Percentiles rank a stretch among this genome's conserved stretches.
Evolutionary conservation across 352 stramenopile species (phyloP).

Genomic region (Phytophthora cactorum): DNA sequence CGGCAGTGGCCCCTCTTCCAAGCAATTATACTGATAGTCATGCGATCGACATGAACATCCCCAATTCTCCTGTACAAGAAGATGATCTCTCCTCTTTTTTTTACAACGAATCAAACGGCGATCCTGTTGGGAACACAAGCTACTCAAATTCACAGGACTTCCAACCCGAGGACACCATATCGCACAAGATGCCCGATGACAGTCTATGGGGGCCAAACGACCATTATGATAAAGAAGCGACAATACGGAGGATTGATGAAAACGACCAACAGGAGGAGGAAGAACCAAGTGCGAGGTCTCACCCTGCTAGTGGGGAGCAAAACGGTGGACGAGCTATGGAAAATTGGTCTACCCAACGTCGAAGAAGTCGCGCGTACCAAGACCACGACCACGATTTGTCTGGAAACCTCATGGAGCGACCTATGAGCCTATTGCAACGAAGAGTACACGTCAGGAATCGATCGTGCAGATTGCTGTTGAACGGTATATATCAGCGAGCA

Average conservation of each 20-base stretch:
- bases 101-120: neutral
- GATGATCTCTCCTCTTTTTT: neutral
- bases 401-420: conserved; percentile 22
- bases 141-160: neutral
- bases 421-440: conserved; percentile 49
- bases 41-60: conserved; percentile 3
- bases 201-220: conserved; percentile 11
- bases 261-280: conserved; percentile 21
- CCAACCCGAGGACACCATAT: conserved; percentile 3
- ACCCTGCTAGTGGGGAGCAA: conserved; percentile 20
- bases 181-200: conserved; percentile 10
- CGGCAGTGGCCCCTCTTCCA: conserved; percentile 23
- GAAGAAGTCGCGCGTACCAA: conserved; percentile 1
- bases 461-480: conserved; percentile 45
- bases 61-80: conserved; percentile 4
- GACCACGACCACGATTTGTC: conserved; percentile 28
- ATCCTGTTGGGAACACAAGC: neutral
- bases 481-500: conserved; percentile 59
- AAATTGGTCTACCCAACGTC: neutral
- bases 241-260: conserved; percentile 7
- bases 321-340: neutral
- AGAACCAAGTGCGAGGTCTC: conserved; percentile 21
- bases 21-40: conserved; percentile 7
- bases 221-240: conserved; percentile 9
- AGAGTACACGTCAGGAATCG: conserved; percentile 54